Conservation (phyloP, 2,329 filamentous ascomycete species). For the Emmonsiellopsis sp. region DNA sequence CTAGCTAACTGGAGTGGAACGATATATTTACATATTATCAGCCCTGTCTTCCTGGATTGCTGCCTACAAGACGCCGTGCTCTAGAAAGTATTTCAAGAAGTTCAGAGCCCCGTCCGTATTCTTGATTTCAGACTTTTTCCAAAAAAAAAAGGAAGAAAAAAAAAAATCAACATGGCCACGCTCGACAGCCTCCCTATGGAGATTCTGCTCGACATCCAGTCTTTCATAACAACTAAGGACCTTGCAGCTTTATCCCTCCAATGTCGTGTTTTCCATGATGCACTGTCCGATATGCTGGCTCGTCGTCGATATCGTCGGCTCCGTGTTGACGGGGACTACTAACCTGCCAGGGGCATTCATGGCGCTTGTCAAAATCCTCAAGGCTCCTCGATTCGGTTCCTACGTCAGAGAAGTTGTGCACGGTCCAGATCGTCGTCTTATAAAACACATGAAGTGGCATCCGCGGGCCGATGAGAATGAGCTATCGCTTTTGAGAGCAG, state of each 20-base stretch:
- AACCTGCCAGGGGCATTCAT: neutral
- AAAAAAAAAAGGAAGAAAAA: neutral
- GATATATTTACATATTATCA: too few species aligned
- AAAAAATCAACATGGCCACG: neutral
- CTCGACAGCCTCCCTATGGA: neutral
- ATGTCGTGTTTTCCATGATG: neutral
- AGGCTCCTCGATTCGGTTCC: neutral
- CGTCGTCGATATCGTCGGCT: neutral
- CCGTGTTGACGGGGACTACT: neutral
- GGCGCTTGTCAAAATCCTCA: neutral
- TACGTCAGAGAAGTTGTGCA: neutral
- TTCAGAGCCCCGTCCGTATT: too few species aligned
- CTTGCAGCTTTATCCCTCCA: neutral
- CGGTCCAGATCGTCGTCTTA: neutral
- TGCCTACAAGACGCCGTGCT: too few species aligned
- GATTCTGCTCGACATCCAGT: neutral
- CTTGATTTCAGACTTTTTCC: too few species aligned
- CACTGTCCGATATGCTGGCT: neutral
- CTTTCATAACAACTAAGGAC: neutral
- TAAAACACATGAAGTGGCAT: neutral
- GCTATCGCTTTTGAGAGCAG: neutral
- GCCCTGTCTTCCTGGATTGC: too few species aligned
- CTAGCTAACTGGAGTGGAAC: too few species aligned
- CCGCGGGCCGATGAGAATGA: neutral
- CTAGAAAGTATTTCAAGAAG: too few species aligned